Evolutionary conservation across 2,329 filamentous ascomycete genomes (phyloP).

Genomic region (Raffaelea ambrosiae): DNA sequence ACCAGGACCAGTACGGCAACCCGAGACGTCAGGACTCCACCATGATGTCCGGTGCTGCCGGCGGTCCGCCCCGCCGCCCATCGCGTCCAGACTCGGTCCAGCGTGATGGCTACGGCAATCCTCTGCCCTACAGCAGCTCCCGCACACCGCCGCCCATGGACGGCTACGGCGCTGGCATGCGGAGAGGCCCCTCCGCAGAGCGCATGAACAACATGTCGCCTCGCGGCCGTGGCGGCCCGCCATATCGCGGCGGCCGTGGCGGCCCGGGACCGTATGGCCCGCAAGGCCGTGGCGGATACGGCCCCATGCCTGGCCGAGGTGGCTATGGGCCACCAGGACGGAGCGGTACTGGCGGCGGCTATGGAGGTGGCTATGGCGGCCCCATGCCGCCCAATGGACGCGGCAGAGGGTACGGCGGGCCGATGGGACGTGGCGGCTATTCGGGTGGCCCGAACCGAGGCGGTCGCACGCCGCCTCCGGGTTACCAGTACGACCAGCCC

Average conservation of each 20-base stretch:
- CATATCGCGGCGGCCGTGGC: conserved; percentile 38
- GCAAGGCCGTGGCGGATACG: conserved; percentile 40
- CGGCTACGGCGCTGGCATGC: conserved; percentile 38
- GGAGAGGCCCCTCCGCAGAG: conserved; percentile 37
- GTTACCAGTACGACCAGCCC: conserved; percentile 31
- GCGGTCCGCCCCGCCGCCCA: conserved; percentile 16
- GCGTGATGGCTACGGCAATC: conserved; percentile 59
- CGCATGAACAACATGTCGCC: conserved; percentile 26
- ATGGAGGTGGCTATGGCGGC: conserved; percentile 24
- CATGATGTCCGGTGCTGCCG: conserved; percentile 19
- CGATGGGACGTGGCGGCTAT: conserved; percentile 25
- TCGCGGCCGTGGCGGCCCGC: conserved; percentile 50
- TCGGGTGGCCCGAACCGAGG: conserved; percentile 24
- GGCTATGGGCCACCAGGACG: conserved; percentile 31
- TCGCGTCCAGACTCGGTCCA: conserved; percentile 23
- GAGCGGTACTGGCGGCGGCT: conserved; percentile 24
- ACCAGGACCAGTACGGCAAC: conserved; percentile 48
- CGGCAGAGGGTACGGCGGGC: conserved; percentile 21
- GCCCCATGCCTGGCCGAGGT: conserved; percentile 29
- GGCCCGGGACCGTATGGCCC: conserved; percentile 31
- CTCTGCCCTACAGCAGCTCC: conserved; percentile 43
- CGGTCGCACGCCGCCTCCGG: conserved; percentile 33
- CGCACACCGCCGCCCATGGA: conserved; percentile 31
- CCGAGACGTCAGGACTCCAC: conserved; percentile 2
- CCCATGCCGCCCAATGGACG: conserved; percentile 25